Conservation (phyloP, 495 filamentous ascomycete genomes). For the Penicillium samsonianum region DNA sequence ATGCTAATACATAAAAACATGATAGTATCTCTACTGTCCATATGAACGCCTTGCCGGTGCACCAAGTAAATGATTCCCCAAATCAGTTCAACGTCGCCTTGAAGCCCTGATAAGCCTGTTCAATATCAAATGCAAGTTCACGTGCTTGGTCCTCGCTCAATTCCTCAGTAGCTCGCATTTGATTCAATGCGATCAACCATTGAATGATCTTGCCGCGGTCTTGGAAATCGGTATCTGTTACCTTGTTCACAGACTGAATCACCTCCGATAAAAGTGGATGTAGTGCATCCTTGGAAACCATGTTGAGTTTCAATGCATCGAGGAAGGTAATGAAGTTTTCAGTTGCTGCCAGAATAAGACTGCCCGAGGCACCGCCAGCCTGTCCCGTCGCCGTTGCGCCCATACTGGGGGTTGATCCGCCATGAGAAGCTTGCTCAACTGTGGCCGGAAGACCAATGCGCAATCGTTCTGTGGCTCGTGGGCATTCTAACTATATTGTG, state of each 20-base stretch:
- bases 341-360: conserved; percentile 80
- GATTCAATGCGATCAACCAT: conserved; percentile 95
- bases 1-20: not conserved
- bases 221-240: conserved; percentile 90
- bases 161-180: conserved; percentile 94
- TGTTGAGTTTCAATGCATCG: conserved; percentile 85
- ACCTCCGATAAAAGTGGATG: conserved; percentile 92
- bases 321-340: conserved; percentile 98
- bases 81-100: conserved; percentile 64
- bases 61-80: not conserved
- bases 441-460: conserved; percentile 81
- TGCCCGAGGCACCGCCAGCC: conserved; percentile 61
- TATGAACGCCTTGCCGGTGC: conserved; percentile 14
- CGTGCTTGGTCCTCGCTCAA: conserved; percentile 82
- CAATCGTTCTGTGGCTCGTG: conserved; percentile 88
- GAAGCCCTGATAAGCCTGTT: conserved; percentile 89
- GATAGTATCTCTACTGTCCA: conserved; percentile 23
- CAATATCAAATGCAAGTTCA: conserved; percentile 85
- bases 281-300: conserved; percentile 90
- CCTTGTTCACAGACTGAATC: conserved; percentile 94
- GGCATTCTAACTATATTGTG: conserved; percentile 76
- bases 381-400: conserved; percentile 39
- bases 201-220: conserved; percentile 94
- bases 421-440: conserved; percentile 55
- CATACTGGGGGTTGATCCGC: conserved; percentile 39